These are phyloP conservation scores for Geotrichum australiense DNA, from an alignment of 1,139 yeast genomes.

Conservation along the genomic window DNA sequence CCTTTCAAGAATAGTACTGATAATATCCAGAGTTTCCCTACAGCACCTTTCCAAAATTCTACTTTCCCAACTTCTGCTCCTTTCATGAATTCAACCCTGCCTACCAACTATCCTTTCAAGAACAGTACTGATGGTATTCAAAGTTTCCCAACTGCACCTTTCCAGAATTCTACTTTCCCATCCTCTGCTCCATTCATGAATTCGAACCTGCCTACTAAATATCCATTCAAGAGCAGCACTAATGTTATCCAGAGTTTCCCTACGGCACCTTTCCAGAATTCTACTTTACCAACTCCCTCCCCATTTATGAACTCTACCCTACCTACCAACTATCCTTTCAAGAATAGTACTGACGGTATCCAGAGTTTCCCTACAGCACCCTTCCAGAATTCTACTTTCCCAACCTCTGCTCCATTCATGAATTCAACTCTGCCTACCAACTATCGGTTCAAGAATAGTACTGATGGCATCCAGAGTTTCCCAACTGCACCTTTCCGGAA, in stretches of 20 bases:
- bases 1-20: not conserved
- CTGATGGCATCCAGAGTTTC: not conserved
- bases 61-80: not conserved
- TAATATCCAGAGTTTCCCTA: not conserved
- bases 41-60: constrained; percentile 3
- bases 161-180: too few species aligned
- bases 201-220: too few species aligned
- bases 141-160: too few species aligned
- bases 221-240: too few species aligned
- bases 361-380: not conserved
- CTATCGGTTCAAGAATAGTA: not conserved
- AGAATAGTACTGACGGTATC: too few species aligned
- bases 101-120: not conserved
- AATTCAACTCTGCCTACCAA: not conserved
- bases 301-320: too few species aligned
- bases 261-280: not conserved
- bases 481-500: not conserved
- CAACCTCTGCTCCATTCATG: not conserved
- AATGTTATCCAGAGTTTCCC: too few species aligned
- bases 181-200: too few species aligned
- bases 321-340: too few species aligned
- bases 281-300: not conserved
- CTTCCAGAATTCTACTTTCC: constrained; percentile 1
- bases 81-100: not conserved
- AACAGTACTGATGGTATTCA: too few species aligned